phyloP scores from a whole-genome alignment of 768 basidiomycete species.

The Porphyrellus cyaneotinctus region DNA sequence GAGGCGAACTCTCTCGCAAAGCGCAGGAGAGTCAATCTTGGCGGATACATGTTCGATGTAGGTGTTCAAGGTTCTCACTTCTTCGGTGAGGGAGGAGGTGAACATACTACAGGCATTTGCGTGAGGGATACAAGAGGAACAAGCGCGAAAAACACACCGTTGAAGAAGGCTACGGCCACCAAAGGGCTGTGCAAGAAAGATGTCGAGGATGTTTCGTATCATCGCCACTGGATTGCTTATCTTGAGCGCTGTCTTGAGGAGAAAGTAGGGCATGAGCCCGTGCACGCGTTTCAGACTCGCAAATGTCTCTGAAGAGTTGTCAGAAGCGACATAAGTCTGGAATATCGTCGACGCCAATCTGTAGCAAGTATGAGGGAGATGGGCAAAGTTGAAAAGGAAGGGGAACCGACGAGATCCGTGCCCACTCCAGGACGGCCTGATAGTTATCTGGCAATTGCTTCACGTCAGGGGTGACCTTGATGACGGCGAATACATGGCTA shows the following conservation, averaged over 20 bases:
- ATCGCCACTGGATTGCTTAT: constrained; percentile 95
- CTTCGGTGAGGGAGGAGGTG: constrained; percentile 86
- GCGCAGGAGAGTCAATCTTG: constrained; percentile 82
- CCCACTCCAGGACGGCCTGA: constrained; percentile 92
- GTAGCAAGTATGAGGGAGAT: constrained; percentile 1
- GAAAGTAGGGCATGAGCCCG: constrained; percentile 96
- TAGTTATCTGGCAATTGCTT: constrained; percentile 80
- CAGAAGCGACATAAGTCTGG: constrained; percentile 90
- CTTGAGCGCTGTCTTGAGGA: constrained; percentile 86
- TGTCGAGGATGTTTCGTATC: constrained; percentile 88
- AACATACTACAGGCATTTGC: constrained; percentile 68
- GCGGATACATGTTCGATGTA: constrained; percentile 85
- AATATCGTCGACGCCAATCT: constrained; percentile 96
- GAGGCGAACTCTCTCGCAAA: constrained; percentile 83
- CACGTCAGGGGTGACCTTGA: constrained; percentile 76
- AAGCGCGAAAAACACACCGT: constrained; percentile 43
- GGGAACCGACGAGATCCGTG: constrained; percentile 81
- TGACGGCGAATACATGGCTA: constrained; percentile 80
- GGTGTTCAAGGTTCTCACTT: constrained; percentile 77
- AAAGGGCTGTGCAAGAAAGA: constrained; percentile 96
- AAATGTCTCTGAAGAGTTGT: constrained; percentile 87
- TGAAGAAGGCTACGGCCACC: constrained; percentile 91
- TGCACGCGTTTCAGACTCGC: constrained; percentile 87
- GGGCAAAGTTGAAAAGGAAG: constrained; percentile 7
- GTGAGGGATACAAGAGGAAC: constrained; percentile 1